Base-by-base conservation (phyloP, 2,329 filamentous ascomycete species). In the Beauveria sp. region DNA sequence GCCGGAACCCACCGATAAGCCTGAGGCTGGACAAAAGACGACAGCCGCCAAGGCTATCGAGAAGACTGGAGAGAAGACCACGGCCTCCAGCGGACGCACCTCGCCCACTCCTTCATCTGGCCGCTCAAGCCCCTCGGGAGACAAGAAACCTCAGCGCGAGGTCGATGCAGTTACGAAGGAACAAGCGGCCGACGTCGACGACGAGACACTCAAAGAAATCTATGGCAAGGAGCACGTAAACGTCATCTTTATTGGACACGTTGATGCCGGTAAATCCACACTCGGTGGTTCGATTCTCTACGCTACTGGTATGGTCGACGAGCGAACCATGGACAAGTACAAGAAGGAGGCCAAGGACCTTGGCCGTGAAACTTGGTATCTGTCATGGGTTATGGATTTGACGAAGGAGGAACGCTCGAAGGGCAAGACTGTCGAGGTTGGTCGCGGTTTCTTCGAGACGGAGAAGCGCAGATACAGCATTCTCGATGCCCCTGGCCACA, bases 351-450 rank as follows among this genome's bases (percentile, higher is more conserved):
- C 95, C 56, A 98, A 96, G 81, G 95, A 98, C 12, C 83, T 95
- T 66, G 95, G 95, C 59, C 90, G 93, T 79, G 95, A 98, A 79
- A 96, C 93, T 3, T 99, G 95, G 95, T 99, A 98, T 75, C 83
- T 99, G 24, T 99, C 95, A 49, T 99, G 96, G 95, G 96, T 93
- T 64, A 84, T 99, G 69, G 95, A 99, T 83, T 76, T 98, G 75
- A 99, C 92, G 68, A 96, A 93, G 76, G 96, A 99, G 76, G 95
- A 99, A 75, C 86, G 96, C 71, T 81, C 90, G 58, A 96, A 98
- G 83, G 95, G 95, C 67, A 99, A 98, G 82, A 99, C 95, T 6
- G 93, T 99, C 66, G 95, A 99, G 76, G 93, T 98, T 67, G 95
- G 95, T 28, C 87, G 93, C 72, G 95, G 91, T 14, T 97, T 91